Evolutionary conservation across 169 alveolate species (phyloP).

Genomic region (Cryptosporidium tyzzeri): DNA sequence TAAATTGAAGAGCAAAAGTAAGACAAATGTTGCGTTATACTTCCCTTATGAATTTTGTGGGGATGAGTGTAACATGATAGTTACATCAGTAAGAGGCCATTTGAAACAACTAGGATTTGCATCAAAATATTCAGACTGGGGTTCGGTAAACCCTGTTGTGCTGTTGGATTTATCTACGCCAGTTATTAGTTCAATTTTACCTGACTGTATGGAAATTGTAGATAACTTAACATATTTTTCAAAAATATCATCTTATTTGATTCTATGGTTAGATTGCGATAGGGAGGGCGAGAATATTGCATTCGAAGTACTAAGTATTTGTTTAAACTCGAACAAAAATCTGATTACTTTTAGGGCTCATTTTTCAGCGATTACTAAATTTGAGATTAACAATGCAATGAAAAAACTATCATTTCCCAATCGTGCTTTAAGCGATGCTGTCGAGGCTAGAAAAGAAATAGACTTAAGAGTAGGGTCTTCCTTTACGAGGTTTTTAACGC

Average conservation of each 20-base stretch:
- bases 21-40: conserved; percentile 82
- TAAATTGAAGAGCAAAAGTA: conserved; percentile 74
- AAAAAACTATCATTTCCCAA: conserved; percentile 88
- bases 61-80: conserved; percentile 85
- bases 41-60: conserved; percentile 81
- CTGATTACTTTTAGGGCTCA: conserved; percentile 89
- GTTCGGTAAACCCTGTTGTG: conserved; percentile 77
- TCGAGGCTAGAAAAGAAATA: conserved; percentile 92
- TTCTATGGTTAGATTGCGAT: conserved; percentile 96
- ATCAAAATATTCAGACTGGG: conserved; percentile 83
- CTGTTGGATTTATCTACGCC: conserved; percentile 81
- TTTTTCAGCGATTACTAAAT: conserved; percentile 92
- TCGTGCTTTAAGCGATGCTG: conserved; percentile 91
- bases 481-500: conserved; percentile 93
- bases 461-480: conserved; percentile 96
- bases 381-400: conserved; percentile 89
- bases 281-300: conserved; percentile 97
- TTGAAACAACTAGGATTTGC: conserved; percentile 82
- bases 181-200: conserved; percentile 81
- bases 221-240: conserved; percentile 82
- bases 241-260: conserved; percentile 71
- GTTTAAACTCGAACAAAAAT: conserved; percentile 80
- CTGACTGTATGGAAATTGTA: conserved; percentile 84
- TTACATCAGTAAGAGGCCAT: conserved; percentile 91
- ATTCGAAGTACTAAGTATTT: conserved; percentile 90